These are phyloP conservation scores for Cyberlindnera amylophila DNA, from an alignment of 805 yeast genomes.

Conservation along the genomic window DNA sequence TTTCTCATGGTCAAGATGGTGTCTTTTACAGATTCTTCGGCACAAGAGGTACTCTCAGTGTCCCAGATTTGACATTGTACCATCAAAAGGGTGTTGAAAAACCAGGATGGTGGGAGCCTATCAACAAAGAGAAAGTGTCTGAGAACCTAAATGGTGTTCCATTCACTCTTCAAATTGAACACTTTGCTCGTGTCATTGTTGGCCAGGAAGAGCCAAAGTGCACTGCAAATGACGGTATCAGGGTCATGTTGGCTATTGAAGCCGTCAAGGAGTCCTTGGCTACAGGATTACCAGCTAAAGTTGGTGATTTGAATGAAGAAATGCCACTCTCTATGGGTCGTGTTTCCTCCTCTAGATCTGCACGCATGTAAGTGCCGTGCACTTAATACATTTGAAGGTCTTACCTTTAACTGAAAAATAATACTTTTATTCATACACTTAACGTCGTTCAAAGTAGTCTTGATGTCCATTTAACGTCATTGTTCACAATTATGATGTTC, in stretches of 20 bases:
- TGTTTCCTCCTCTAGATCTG: slow-evolving; percentile 1
- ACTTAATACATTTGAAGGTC: no score
- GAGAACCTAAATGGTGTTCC: slow-evolving; percentile 12
- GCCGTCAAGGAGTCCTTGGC: slow-evolving; percentile 16
- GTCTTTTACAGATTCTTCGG: slow-evolving; percentile 20
- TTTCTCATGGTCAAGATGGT: slow-evolving; percentile 11
- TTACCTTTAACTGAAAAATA: no score
- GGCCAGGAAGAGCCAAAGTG: slow-evolving; percentile 14
- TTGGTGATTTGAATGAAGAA: slow-evolving; percentile 1
- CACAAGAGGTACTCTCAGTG: slow-evolving; percentile 14
- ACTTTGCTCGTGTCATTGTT: slow-evolving; percentile 14
- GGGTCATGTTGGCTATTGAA: slow-evolving; percentile 15
- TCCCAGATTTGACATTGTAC: slow-evolving; percentile 17
- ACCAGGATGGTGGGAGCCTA: slow-evolving; percentile 18
- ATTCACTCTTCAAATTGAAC: slow-evolving; percentile 17
- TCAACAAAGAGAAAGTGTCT: slow-evolving; percentile 6
- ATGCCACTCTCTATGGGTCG: not conserved
- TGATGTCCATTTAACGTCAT: no score
- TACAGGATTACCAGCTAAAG: slow-evolving; percentile 10
- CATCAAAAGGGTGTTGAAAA: slow-evolving; percentile 13
- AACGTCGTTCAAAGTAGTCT: no score
- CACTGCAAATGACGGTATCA: slow-evolving; percentile 17
- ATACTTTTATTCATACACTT: no score
- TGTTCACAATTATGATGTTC: no score
- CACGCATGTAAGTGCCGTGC: slow-evolving; percentile 4